Conservation (phyloP, 2,329 filamentous ascomycete genomes). For the Aspergillus sojae region DNA sequence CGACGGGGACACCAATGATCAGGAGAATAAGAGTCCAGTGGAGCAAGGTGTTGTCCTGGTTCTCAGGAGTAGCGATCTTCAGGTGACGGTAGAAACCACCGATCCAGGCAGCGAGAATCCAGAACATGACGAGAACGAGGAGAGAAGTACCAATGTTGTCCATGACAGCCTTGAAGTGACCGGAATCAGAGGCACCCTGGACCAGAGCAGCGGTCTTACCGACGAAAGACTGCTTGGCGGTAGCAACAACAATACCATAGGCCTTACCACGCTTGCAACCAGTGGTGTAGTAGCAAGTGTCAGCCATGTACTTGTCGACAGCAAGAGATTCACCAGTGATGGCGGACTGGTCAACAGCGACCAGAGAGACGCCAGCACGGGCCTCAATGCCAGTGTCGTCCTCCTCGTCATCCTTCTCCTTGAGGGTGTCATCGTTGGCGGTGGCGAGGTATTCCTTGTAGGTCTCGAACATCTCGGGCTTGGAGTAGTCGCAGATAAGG, state of each 20-base stretch:
- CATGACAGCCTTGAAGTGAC: slow-evolving; percentile 84
- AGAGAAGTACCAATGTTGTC: slow-evolving; percentile 76
- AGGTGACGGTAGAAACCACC: slow-evolving; percentile 77
- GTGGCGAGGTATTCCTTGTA: slow-evolving; percentile 67
- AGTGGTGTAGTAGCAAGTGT: slow-evolving; percentile 76
- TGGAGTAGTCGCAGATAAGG: slow-evolving; percentile 72
- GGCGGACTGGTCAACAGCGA: slow-evolving; percentile 76
- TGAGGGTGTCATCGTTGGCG: slow-evolving; percentile 62
- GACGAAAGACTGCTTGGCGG: slow-evolving; percentile 73
- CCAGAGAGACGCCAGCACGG: slow-evolving; percentile 65
- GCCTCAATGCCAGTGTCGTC: slow-evolving; percentile 57
- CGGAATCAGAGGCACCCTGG: slow-evolving; percentile 73
- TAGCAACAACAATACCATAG: slow-evolving; percentile 68
- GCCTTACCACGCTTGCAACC: slow-evolving; percentile 81
- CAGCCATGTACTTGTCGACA: slow-evolving; percentile 64
- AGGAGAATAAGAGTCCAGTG: slow-evolving; percentile 71
- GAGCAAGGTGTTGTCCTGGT: slow-evolving; percentile 65
- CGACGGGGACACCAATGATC: slow-evolving; percentile 78
- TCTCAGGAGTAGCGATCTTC: slow-evolving; percentile 54
- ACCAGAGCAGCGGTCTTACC: slow-evolving; percentile 74
- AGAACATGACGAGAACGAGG: slow-evolving; percentile 76
- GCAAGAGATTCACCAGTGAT: slow-evolving; percentile 81
- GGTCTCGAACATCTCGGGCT: slow-evolving; percentile 67
- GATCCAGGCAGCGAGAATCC: slow-evolving; percentile 74
- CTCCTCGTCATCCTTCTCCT: slow-evolving; percentile 61